phyloP scores from a whole-genome alignment of 208 protist genomes.

The Trypanosoma avium region DNA sequence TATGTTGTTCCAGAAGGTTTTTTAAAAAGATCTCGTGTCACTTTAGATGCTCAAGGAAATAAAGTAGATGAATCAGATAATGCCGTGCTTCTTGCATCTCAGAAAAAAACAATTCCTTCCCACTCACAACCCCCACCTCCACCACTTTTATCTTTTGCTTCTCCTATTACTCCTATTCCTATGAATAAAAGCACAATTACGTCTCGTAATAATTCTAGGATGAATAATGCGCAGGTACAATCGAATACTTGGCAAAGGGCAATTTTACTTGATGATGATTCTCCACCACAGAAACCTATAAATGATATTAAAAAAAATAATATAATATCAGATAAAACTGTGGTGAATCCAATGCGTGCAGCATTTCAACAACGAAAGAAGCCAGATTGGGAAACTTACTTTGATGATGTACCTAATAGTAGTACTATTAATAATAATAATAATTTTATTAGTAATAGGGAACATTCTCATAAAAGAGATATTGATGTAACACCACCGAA shows the following conservation, averaged over 20 bases:
- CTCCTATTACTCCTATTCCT: background rate
- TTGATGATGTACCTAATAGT: background rate
- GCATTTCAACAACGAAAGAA: slow-evolving; percentile 12
- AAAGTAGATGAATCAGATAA: slow-evolving; percentile 18
- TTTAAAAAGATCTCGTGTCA: slow-evolving; percentile 17
- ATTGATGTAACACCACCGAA: background rate
- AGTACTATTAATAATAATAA: background rate
- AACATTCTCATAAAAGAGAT: background rate
- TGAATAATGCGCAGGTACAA: too few relatives aligned
- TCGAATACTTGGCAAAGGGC: too few relatives aligned
- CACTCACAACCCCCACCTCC: background rate
- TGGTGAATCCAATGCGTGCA: slow-evolving; percentile 18
- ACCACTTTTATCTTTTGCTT: background rate
- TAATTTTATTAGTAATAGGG: background rate
- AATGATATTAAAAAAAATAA: background rate
- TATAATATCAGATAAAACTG: background rate
- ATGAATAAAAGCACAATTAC: too few relatives aligned
- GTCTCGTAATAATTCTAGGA: too few relatives aligned
- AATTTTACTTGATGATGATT: slow-evolving; percentile 11
- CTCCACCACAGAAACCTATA: slow-evolving; percentile 4
- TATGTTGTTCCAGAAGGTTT: slow-evolving; percentile 12
- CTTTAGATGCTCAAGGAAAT: background rate
- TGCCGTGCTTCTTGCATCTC: background rate
- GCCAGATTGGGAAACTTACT: slow-evolving; percentile 22
- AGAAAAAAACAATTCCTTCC: background rate